Evolutionary conservation across 352 stramenopile species (phyloP).

Genomic region (Phytophthora ramorum): DNA sequence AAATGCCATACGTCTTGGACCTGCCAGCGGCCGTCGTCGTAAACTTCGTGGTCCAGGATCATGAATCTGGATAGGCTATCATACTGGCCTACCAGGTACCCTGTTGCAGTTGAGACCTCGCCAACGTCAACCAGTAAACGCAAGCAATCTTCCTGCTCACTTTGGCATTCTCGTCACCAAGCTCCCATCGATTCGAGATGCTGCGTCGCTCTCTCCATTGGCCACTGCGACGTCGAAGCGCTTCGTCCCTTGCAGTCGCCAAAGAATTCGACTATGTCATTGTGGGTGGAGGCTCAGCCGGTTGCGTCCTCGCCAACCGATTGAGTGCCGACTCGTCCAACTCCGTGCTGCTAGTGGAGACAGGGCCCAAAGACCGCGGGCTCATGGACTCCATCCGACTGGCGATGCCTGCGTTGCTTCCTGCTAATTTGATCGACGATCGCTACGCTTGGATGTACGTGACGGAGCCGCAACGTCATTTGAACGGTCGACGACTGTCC

Average conservation of each 20-base stretch:
- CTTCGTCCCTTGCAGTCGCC: not conserved
- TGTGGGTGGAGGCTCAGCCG: slow-evolving; percentile 87
- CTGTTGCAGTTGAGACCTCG: not conserved
- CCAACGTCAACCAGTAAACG: no score
- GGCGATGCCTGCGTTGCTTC: slow-evolving; percentile 80
- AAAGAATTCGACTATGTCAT: slow-evolving; percentile 91
- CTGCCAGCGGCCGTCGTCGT: no score
- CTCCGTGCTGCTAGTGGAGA: slow-evolving; percentile 91
- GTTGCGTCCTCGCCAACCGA: slow-evolving; percentile 90
- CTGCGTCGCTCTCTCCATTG: not conserved
- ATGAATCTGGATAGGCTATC: no score
- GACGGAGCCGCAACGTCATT: slow-evolving; percentile 77
- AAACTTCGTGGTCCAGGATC: no score
- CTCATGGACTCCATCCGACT: slow-evolving; percentile 89
- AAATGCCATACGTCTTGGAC: no score
- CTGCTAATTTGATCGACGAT: slow-evolving; percentile 79
- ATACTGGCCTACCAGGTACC: not conserved
- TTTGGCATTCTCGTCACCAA: not conserved
- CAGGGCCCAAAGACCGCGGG: slow-evolving; percentile 75
- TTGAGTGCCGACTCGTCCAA: slow-evolving; percentile 79
- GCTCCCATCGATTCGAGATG: not conserved
- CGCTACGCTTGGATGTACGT: slow-evolving; percentile 89
- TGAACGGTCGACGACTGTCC: slow-evolving; percentile 76
- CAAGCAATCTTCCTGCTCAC: not conserved
- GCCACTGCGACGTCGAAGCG: not conserved